A percentile compares a stretch with the other conserved stretches of the same genome.
Conservation (phyloP, 495 filamentous ascomycete species). For the Penicillium ochrochloron region DNA sequence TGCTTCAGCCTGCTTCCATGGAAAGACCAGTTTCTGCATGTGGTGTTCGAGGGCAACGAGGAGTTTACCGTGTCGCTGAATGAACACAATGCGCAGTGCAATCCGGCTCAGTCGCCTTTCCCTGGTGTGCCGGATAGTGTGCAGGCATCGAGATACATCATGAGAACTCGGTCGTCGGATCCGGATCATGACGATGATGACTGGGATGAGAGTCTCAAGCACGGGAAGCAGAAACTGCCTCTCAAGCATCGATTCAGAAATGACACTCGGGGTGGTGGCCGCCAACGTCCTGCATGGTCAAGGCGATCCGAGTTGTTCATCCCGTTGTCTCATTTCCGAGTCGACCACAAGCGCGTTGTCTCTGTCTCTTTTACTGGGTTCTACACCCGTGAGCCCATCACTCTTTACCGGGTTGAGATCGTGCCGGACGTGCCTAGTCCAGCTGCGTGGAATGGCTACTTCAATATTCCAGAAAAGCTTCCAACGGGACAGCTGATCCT, state of each 20-base stretch:
- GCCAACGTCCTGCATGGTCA: constrained; percentile 11
- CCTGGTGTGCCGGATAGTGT: constrained; percentile 77
- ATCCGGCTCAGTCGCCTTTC: constrained; percentile 62
- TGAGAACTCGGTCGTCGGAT: constrained; percentile 13
- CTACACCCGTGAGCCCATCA: constrained; percentile 56
- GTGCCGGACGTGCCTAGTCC: constrained; percentile 55
- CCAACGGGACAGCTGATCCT: constrained; percentile 66
- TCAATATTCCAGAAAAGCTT: constrained; percentile 62
- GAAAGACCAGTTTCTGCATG: constrained; percentile 64
- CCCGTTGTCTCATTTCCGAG: constrained; percentile 72
- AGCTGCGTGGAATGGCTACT: constrained; percentile 29
- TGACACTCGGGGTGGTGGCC: constrained; percentile 15
- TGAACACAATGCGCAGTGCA: constrained; percentile 70
- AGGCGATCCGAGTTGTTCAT: constrained; percentile 66
- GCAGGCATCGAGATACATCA: constrained; percentile 66
- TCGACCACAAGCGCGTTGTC: constrained; percentile 62
- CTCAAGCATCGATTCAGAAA: background rate
- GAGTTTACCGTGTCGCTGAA: constrained; percentile 72
- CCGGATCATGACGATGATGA: constrained; percentile 1
- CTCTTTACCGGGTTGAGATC: constrained; percentile 68
- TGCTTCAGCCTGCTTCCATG: constrained; percentile 67
- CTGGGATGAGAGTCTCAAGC: constrained; percentile 1
- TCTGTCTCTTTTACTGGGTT: constrained; percentile 74
- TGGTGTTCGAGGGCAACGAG: constrained; percentile 68
- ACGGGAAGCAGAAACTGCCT: constrained; percentile 25